phyloP scores from a whole-genome alignment of 257 asterid genomes.

The Capsicum rhomboideum region DNA sequence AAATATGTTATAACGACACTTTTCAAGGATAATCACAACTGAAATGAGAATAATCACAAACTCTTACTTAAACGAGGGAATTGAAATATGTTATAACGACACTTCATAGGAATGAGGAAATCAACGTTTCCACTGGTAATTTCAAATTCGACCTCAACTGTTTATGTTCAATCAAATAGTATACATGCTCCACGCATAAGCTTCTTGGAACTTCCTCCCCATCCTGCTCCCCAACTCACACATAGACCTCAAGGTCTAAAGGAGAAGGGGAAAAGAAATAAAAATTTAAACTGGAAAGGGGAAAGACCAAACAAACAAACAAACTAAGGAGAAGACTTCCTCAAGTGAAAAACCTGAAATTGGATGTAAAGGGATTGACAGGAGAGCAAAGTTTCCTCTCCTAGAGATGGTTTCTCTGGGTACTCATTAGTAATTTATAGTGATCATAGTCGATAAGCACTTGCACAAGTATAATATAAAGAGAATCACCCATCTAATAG shows the following conservation, averaged over 20 bases:
- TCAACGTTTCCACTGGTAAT: not conserved
- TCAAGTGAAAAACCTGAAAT: not conserved
- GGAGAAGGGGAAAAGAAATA: not conserved
- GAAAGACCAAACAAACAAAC: not conserved
- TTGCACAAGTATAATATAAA: not conserved
- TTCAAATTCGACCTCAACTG: not conserved
- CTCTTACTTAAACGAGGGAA: not conserved
- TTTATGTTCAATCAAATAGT: not conserved
- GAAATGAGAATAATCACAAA: not conserved
- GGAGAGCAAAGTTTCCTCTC: not conserved
- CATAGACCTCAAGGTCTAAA: not conserved
- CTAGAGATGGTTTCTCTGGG: not conserved
- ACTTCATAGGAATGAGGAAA: not conserved
- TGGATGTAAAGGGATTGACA: not conserved
- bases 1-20: no score
- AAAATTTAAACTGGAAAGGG: not conserved
- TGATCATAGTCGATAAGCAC: not conserved
- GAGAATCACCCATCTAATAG: not conserved
- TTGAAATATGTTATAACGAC: no score
- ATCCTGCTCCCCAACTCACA: not conserved
- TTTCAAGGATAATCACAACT: not conserved
- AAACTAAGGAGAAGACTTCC: not conserved
- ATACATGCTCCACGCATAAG: not conserved
- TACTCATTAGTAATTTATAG: not conserved
- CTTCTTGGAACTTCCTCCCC: not conserved